These are phyloP conservation scores for Leishmania tropica DNA, from an alignment of 208 protist genomes.

Conservation along the genomic window DNA sequence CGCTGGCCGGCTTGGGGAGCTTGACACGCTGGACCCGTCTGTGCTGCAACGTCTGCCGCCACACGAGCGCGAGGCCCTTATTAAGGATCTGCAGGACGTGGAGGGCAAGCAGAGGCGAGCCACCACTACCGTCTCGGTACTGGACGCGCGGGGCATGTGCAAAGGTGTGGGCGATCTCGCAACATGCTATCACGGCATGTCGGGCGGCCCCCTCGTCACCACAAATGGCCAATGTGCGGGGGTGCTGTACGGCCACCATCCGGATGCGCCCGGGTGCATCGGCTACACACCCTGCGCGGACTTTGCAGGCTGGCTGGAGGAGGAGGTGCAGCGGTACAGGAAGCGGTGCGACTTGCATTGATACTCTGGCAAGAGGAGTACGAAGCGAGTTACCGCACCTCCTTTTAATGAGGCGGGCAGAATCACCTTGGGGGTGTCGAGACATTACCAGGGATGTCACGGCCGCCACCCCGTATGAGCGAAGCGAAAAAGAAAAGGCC, in stretches of 20 bases:
- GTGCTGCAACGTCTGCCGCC: conserved; percentile 57
- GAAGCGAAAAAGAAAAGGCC: too few relatives aligned
- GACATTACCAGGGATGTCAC: neutral
- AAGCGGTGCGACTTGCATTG: neutral
- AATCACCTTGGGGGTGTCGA: too few relatives aligned
- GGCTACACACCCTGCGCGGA: conserved; percentile 58
- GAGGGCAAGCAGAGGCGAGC: conserved; percentile 61
- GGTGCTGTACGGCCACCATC: conserved; percentile 76
- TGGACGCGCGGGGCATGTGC: conserved; percentile 62
- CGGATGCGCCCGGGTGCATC: conserved; percentile 40
- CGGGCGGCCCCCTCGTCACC: conserved; percentile 60
- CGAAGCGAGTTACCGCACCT: neutral
- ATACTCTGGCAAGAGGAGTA: neutral
- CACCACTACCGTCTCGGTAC: conserved; percentile 35
- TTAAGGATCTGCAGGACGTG: conserved; percentile 55
- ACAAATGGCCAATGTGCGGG: conserved; percentile 44
- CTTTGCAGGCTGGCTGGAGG: conserved; percentile 46
- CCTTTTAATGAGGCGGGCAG: neutral
- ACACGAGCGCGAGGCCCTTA: conserved; percentile 48
- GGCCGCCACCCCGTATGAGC: neutral
- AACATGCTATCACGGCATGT: conserved; percentile 84
- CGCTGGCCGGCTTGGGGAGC: conserved; percentile 53
- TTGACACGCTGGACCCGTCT: conserved; percentile 78
- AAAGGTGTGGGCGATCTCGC: conserved; percentile 30
- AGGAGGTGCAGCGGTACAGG: conserved; percentile 12